A percentile compares a stretch with the other conserved stretches of the same genome.
phyloP scores from a whole-genome alignment of 2,329 filamentous ascomycete genomes.

The Fusarium transvaalense region DNA sequence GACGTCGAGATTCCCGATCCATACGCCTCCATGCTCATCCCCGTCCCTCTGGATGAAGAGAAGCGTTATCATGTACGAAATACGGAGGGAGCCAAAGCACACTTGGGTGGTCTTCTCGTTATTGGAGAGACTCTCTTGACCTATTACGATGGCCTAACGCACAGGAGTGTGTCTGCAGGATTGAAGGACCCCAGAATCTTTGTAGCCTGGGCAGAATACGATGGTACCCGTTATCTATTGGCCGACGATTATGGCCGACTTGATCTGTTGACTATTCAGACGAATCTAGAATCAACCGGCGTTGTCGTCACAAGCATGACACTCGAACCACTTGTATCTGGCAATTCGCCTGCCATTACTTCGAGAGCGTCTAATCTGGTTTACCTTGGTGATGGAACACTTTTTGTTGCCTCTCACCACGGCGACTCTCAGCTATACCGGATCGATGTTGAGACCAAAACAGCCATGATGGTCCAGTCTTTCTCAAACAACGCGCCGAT shows the following conservation, averaged over 20 bases:
- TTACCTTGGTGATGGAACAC: constrained; percentile 77
- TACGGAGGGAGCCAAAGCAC: constrained; percentile 64
- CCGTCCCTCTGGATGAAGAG: constrained; percentile 68
- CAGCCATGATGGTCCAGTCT: constrained; percentile 77
- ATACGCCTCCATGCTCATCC: constrained; percentile 72
- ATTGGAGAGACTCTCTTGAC: constrained; percentile 84
- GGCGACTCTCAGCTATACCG: constrained; percentile 89
- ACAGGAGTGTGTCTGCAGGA: constrained; percentile 72
- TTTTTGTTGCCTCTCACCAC: constrained; percentile 93
- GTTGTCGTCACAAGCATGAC: constrained; percentile 79
- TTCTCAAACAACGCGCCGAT: constrained; percentile 85
- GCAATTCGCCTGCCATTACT: constrained; percentile 58
- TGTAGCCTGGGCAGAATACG: constrained; percentile 89
- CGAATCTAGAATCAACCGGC: constrained; percentile 72
- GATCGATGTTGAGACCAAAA: constrained; percentile 58
- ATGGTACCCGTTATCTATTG: constrained; percentile 85
- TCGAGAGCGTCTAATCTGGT: constrained; percentile 83
- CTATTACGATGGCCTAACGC: constrained; percentile 85
- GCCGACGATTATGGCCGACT: constrained; percentile 91
- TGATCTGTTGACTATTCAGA: constrained; percentile 84
- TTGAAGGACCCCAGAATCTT: constrained; percentile 85
- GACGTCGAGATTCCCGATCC: constrained; percentile 66
- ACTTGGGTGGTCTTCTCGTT: constrained; percentile 77
- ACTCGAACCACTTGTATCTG: constrained; percentile 62
- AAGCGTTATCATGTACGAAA: constrained; percentile 73